phyloP scores from a whole-genome alignment of 2,329 filamentous ascomycete genomes.

The Ophiostoma perfectum region DNA sequence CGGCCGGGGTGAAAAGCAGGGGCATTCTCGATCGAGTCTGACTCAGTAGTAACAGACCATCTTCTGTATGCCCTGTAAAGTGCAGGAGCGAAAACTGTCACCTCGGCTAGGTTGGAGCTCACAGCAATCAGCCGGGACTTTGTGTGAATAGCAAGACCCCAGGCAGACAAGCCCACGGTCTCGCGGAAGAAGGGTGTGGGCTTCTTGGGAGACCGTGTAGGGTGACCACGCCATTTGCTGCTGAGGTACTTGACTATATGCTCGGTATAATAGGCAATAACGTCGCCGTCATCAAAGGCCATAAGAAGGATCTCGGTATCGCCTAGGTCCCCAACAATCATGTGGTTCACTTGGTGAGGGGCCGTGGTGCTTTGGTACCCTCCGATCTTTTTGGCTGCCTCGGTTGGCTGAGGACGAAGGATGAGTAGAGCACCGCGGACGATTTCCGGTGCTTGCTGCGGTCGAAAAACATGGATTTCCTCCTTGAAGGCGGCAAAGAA shows the following conservation, averaged over 20 bases:
- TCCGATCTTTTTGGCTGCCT: conserved; percentile 36
- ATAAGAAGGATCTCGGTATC: conserved; percentile 62
- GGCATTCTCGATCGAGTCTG: too few species aligned
- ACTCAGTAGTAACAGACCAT: conserved; percentile 16
- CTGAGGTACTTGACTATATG: conserved; percentile 43
- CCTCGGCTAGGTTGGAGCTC: conserved; percentile 63
- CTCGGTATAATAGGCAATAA: conserved; percentile 63
- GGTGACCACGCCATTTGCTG: neutral
- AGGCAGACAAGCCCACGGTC: conserved; percentile 73
- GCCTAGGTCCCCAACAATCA: conserved; percentile 64
- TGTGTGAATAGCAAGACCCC: conserved; percentile 80
- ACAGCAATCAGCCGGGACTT: conserved; percentile 80
- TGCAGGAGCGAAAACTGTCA: conserved; percentile 50
- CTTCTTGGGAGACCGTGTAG: neutral
- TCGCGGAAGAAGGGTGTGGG: conserved; percentile 59
- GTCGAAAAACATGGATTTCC: conserved; percentile 51
- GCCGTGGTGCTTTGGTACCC: conserved; percentile 48
- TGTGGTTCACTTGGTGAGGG: conserved; percentile 60
- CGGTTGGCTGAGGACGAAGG: conserved; percentile 41
- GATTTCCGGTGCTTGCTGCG: conserved; percentile 45
- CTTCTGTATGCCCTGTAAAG: conserved; percentile 20
- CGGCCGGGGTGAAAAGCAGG: neutral
- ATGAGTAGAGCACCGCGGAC: conserved; percentile 49
- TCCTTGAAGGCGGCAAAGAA: conserved; percentile 57
- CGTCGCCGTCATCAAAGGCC: conserved; percentile 69